Conservation (phyloP, 2,329 filamentous ascomycete species). For the Conoideocrella luteorostrata region DNA sequence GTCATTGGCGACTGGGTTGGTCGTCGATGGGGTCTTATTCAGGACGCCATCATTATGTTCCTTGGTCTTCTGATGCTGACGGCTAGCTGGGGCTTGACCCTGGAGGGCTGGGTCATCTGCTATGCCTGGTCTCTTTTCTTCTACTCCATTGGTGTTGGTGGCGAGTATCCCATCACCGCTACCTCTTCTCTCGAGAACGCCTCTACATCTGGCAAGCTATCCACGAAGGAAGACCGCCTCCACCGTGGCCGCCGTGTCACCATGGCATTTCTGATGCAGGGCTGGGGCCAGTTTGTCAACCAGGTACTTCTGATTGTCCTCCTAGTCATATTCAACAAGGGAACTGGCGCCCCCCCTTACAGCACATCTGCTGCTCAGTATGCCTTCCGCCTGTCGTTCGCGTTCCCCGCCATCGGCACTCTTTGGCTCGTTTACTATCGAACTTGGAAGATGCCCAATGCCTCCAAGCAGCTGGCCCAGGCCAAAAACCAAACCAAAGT, state of each 20-base stretch:
- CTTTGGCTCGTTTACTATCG: constrained; percentile 95
- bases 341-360: constrained; percentile 68
- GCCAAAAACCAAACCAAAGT: constrained; percentile 83
- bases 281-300: constrained; percentile 95
- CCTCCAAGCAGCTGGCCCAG: constrained; percentile 71
- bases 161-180: constrained; percentile 94
- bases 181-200: constrained; percentile 92
- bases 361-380: constrained; percentile 72
- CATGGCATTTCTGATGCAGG: constrained; percentile 95
- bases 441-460: constrained; percentile 87
- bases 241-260: constrained; percentile 95
- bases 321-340: constrained; percentile 82
- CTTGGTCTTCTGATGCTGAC: constrained; percentile 87
- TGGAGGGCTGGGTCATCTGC: constrained; percentile 95
- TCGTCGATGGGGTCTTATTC: constrained; percentile 90
- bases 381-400: constrained; percentile 89
- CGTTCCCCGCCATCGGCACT: constrained; percentile 82
- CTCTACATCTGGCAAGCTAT: constrained; percentile 77
- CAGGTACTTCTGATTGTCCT: constrained; percentile 83
- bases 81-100: constrained; percentile 77
- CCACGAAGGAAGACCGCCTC: constrained; percentile 85
- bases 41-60: constrained; percentile 92
- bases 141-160: constrained; percentile 59
- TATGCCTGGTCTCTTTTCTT: constrained; percentile 94
- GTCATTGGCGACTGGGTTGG: constrained; percentile 68